phyloP scores from a whole-genome alignment of 345 rosid species.

The Linum tenue region DNA sequence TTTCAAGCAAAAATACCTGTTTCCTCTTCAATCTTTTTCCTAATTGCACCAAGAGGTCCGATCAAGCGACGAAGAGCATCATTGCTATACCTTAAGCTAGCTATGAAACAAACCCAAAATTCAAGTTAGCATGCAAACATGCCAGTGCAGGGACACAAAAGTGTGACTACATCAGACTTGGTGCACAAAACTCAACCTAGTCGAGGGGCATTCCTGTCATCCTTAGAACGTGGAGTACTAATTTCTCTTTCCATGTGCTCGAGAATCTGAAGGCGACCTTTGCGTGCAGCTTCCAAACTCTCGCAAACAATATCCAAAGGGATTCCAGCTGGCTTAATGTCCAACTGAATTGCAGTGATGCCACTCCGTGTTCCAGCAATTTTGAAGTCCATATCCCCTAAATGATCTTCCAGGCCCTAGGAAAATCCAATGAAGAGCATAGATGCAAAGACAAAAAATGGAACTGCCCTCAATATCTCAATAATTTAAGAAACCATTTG shows the following conservation, averaged over 20 bases:
- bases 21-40: slow-evolving; percentile 85
- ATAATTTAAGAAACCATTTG: not conserved
- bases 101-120: slow-evolving; percentile 37
- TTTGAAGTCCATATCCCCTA: slow-evolving; percentile 99
- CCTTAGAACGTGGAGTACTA: slow-evolving; percentile 52
- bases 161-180: slow-evolving; percentile 6
- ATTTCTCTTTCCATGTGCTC: slow-evolving; percentile 80
- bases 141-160: not conserved
- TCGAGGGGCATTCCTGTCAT: slow-evolving; percentile 47
- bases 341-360: slow-evolving; percentile 86
- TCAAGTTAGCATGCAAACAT: slow-evolving; percentile 10
- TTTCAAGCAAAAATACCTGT: slow-evolving; percentile 42
- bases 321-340: slow-evolving; percentile 98
- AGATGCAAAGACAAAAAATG: not conserved
- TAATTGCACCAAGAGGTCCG: slow-evolving; percentile 76
- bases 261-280: slow-evolving; percentile 88
- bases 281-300: slow-evolving; percentile 65
- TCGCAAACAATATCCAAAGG: slow-evolving; percentile 90
- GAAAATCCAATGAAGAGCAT: slow-evolving; percentile 5
- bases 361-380: slow-evolving; percentile 91
- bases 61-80: slow-evolving; percentile 76
- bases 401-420: slow-evolving; percentile 95
- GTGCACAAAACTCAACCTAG: slow-evolving; percentile 40
- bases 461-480: not conserved
- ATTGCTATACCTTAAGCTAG: slow-evolving; percentile 62